A percentile compares a stretch with the other conserved stretches of the same genome.
phyloP scores from a whole-genome alignment of 345 rosid species.

The Eucalyptus erythrocorys region DNA sequence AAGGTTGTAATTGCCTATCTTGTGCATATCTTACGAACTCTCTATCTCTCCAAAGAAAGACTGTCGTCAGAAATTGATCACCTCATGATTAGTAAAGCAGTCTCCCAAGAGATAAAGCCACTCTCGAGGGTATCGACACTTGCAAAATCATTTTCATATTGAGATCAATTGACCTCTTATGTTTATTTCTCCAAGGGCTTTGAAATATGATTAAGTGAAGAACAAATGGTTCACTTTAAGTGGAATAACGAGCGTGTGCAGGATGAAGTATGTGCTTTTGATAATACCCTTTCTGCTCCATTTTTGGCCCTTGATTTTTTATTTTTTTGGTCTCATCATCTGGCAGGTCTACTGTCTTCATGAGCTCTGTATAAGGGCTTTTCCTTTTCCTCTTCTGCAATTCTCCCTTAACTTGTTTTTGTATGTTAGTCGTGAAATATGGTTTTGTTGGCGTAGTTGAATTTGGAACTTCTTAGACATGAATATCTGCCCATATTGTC shows the following conservation, averaged over 20 bases:
- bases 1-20: neutral
- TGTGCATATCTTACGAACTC: neutral
- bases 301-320: neutral
- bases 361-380: neutral
- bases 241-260: neutral
- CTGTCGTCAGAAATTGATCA: neutral
- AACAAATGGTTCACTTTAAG: neutral
- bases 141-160: neutral
- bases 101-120: neutral
- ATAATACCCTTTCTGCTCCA: neutral
- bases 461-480: neutral
- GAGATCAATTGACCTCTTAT: neutral
- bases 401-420: neutral
- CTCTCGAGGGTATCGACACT: neutral
- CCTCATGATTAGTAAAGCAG: neutral
- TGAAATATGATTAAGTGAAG: neutral
- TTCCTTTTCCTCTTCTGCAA: neutral
- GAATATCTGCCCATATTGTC: neutral
- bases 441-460: rapidly evolving
- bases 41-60: neutral
- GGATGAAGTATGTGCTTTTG: neutral
- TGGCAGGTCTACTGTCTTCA: neutral
- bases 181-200: neutral
- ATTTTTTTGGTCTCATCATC: neutral
- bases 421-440: neutral